Percentiles rank a stretch among this genome's conserved stretches.
Evolutionary conservation across 2,329 filamentous ascomycete genomes (phyloP).

Genomic region (Sclerotinia spermophila): DNA sequence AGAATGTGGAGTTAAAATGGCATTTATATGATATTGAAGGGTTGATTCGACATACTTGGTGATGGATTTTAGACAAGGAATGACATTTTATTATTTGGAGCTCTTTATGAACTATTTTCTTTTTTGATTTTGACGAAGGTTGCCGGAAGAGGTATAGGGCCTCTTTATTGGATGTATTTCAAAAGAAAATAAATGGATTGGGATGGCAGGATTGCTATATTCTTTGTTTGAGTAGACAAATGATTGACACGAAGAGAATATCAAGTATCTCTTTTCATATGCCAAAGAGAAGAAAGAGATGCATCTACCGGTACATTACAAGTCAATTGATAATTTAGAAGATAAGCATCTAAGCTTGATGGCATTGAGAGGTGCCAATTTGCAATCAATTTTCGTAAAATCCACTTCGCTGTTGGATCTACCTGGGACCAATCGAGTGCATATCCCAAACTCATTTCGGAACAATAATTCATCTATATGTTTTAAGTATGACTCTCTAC

Average conservation of each 20-base stretch:
- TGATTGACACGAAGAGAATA: not conserved
- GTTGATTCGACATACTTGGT: not conserved
- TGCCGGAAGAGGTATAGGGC: slow-evolving; percentile 5
- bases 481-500: too few relatives aligned
- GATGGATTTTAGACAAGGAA: not conserved
- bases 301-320: not conserved
- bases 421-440: too few relatives aligned
- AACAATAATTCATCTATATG: not conserved
- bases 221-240: not conserved
- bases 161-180: not conserved
- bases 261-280: not conserved
- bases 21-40: not conserved
- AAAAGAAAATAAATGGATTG: not conserved
- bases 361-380: not conserved
- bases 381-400: not conserved
- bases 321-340: not conserved
- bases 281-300: not conserved
- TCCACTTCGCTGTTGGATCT: too few relatives aligned
- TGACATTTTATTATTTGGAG: not conserved
- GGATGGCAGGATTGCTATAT: not conserved
- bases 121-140: not conserved
- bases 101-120: not conserved
- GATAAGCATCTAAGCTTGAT: not conserved
- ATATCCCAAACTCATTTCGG: too few relatives aligned
- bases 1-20: not conserved